Base-by-base conservation (phyloP, 2,329 filamentous ascomycete genomes). In the Pezicula radicicola region DNA sequence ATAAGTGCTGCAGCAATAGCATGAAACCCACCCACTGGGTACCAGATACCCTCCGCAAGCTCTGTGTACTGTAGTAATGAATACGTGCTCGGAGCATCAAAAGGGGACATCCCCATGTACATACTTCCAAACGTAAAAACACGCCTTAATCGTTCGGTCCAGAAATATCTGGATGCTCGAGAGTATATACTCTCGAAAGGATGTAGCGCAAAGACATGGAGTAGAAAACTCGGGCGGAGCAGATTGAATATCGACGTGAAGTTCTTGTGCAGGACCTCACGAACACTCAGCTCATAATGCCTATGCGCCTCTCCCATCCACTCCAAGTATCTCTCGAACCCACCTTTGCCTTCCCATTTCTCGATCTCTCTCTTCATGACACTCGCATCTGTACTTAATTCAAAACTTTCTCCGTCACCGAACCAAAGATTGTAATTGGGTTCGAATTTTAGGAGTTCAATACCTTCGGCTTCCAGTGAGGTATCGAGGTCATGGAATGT, bases 61-160 rank as follows among this genome's bases (percentile, higher is more conserved):
- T 91, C 87, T 0, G 87, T 87, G 65, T 90, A 91, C 68, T 90
- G 87, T 48, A 91, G 71, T 53, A 91, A 67, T 46, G 79, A 85
- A 69, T 91, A 91, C 2, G 87, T 90, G 3, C 83, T 86, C 0
- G 87, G 88, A 0, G 88, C 87, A 63, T 89, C 85, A 63, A 87
- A 91, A 0, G 88, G 88, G 50, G 78, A 84, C 87, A 91, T 91
- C 0, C 88, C 88, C 83, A 91, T 87, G 63, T 91, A 91, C 87
- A 91, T 91, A 60, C 84, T 89, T 19, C 82, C 86, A 68, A 91
- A 91, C 0, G 87, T 90, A 58, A 91, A 91, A 0, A 87, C 86
- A 25, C 86, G 72, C 54, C 87, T 74, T 61, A 91, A 63, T 52
- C 86, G 73, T 63, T 90, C 87, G 0, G 84, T 85, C 74, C 75